Base-by-base conservation (phyloP, 1,139 yeast species). In the Suhomyces terraborum region DNA sequence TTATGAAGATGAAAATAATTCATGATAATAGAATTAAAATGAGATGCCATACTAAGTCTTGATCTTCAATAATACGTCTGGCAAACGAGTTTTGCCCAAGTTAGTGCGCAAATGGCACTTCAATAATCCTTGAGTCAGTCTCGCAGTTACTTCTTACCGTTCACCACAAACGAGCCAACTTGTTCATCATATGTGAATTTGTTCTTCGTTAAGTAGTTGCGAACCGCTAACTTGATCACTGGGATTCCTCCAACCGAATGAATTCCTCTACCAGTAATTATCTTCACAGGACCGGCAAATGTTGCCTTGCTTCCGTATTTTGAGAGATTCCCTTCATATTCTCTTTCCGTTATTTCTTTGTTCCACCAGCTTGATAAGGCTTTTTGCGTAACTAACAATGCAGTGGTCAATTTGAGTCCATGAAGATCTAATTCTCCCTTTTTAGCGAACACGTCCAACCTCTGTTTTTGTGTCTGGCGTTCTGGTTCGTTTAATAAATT, bases 181-280 rank as follows among this genome's bases (percentile, higher is more conserved):
- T 62, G 57, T 46, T 80, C 84, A 4, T 67, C 67, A 48, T 59
- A 79, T 2, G 69, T 41, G 49, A 65, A 82, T 3, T 55, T 55
- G 8, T 60, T 54, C 2, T 49, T 45, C 7, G 44, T 49, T 22
- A 82, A 62, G 42, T 60, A 61, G 18, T 58, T 62, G 28, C 61
- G 55, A 4, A 79, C 75, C 6, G 66, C 57, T 4, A 53, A 55
- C 45, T 68, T 67, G 24, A 81, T 69, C 42, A 62, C 70, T 0
- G 82, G 65, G 1, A 63, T 56, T 1, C 84, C 84, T 10, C 74
- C 75, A 1, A 51, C 60, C 24, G 86, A 80, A 56, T 82, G 88
- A 9, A 80, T 53, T 0, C 88, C 88, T 44, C 85, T 58, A 0
- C 88, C 88, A 0, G 87, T 80, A 3, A 81, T 60, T 0, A 82